phyloP scores from a whole-genome alignment of 805 yeast species.

The Cyberlindnera galapagoensis region DNA sequence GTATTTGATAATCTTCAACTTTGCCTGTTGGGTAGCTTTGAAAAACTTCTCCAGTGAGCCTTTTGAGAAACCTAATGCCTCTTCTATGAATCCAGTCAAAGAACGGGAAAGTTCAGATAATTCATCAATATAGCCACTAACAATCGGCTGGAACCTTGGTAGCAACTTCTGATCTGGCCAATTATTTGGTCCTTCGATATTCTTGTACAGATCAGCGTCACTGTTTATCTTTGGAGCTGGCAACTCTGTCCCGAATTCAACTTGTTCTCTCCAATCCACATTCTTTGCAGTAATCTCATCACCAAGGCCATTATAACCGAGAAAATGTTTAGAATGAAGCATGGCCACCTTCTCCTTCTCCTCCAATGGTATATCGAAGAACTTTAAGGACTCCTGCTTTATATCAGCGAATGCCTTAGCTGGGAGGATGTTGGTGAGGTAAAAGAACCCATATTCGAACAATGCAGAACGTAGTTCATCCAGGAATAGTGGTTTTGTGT shows the following conservation, averaged over 20 bases:
- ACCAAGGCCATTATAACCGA: conserved; percentile 40
- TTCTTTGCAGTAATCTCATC: conserved; percentile 39
- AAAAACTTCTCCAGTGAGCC: conserved; percentile 42
- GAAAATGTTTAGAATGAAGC: conserved; percentile 38
- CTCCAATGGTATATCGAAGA: conserved; percentile 34
- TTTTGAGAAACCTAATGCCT: conserved; percentile 44
- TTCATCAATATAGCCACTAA: conserved; percentile 32
- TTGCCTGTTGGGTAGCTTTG: conserved; percentile 38
- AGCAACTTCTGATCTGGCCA: conserved; percentile 33
- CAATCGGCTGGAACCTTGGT: conserved; percentile 30
- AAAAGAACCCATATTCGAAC: conserved; percentile 40
- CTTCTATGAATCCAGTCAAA: conserved; percentile 44
- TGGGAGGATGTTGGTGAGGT: conserved; percentile 38
- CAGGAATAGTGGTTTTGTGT: conserved; percentile 25
- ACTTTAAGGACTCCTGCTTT: conserved; percentile 26
- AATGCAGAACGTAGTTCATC: conserved; percentile 39
- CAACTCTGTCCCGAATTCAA: conserved; percentile 47
- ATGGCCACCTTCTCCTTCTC: conserved; percentile 34
- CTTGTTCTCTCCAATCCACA: conserved; percentile 46
- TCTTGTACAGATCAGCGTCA: conserved; percentile 30
- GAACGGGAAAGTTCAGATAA: conserved; percentile 38
- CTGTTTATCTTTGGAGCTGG: conserved; percentile 23
- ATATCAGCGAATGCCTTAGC: conserved; percentile 24
- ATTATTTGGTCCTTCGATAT: conserved; percentile 41
- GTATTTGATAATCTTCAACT: conserved; percentile 37